Conservation (phyloP, 208 protist genomes). For the Leishmania turanica region DNA sequence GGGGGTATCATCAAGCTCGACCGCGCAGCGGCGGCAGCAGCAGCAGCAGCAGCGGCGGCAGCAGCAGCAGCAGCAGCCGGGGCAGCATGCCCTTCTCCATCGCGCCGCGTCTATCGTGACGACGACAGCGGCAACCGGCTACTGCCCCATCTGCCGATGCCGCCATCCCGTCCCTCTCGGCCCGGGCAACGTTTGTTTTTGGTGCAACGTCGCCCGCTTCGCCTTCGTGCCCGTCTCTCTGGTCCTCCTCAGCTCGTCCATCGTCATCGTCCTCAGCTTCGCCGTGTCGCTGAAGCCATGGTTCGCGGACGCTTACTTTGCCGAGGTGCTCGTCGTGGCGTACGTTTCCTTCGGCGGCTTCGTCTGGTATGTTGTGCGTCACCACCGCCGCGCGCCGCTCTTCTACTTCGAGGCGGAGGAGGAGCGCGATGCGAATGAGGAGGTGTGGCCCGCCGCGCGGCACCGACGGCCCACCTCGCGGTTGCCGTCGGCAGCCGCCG, state of each 20-base stretch:
- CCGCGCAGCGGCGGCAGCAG: not conserved
- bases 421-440: conserved; percentile 1
- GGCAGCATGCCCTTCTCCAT: not conserved
- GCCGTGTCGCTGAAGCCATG: conserved; percentile 59
- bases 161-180: conserved; percentile 34
- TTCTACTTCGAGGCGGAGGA: conserved; percentile 25
- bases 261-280: conserved; percentile 45
- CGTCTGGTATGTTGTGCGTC: conserved; percentile 26
- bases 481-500: not conserved
- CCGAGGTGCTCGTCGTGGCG: conserved; percentile 35
- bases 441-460: conserved; percentile 5
- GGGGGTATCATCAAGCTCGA: not conserved
- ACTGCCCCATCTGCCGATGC: conserved; percentile 63
- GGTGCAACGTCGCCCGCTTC: conserved; percentile 60
- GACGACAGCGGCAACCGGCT: conserved; percentile 13
- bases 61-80: not conserved
- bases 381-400: conserved; percentile 15
- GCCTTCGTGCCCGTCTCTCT: conserved; percentile 49
- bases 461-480: not conserved
- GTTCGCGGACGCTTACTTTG: conserved; percentile 63
- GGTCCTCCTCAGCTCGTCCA: conserved; percentile 26
- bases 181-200: conserved; percentile 64
- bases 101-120: not conserved
- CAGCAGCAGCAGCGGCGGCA: too few species aligned
- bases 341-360: conserved; percentile 34